Base-by-base conservation (phyloP, 345 rosid genomes). In the Cochlearia excelsa region DNA sequence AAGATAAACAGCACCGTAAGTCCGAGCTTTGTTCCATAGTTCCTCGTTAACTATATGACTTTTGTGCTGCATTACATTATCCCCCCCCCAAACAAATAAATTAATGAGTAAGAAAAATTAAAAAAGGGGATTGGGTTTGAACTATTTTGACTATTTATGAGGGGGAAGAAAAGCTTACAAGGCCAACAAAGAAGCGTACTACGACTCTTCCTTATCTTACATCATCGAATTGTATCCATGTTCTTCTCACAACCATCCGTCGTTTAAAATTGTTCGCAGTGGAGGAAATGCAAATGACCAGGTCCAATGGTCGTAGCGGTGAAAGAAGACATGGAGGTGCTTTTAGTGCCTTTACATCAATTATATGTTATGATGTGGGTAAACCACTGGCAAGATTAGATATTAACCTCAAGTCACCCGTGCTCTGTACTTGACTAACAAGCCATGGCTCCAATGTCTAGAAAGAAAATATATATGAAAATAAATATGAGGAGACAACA, bases 381-480 rank as follows among this genome's bases (percentile, higher is more conserved):
- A 89, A 79, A 63, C 99, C 97, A 62, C 97, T 85, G 35, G 88
- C 91, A 51, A 93, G 63, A 72, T 80, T 78, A 28, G 96, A 93
- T 28, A 80, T 65, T 56, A 89, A 61, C 61, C 80, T 80, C 70
- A 87, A 63, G 35, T 93, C 92, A 64, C 99, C 99, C 3, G 83
- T 76, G 49, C 87, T 81, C 79, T 85, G 75, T 46, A 87, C 88
- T 81, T 89, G 95, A 72, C 83, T 85, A 27, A 85, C 85, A 60
- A 89, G 90, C 99, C 99, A 93, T 34, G 99, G 95, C 79, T 93
- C 97, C 80, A 93, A 67, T 41, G 97, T 89, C 99, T 89, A 75
- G 23, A 16, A 16, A 16, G 23, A 16, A 16, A 16, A 16, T 16
- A 16, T 16, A 16, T 16, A 16, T 16, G 23, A 16, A 16, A 47